phyloP scores from a whole-genome alignment of 306 rosid genomes.

The Castanospermum australe region DNA sequence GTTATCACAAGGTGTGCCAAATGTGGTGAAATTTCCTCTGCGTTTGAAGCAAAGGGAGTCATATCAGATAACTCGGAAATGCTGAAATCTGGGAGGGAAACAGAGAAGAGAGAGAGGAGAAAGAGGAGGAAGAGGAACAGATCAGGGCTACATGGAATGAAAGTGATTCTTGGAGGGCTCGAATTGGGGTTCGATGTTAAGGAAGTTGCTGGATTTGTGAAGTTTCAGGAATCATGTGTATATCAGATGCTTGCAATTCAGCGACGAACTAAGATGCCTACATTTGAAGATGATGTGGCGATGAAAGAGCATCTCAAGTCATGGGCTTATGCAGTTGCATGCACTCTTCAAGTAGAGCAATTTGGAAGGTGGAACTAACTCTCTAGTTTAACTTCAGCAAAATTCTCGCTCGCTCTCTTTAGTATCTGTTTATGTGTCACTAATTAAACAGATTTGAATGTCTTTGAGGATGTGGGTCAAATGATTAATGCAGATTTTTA shows the following conservation, averaged over 20 bases:
- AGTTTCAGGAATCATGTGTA: neutral
- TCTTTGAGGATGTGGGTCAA: neutral
- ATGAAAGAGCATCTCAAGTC: constrained; percentile 75
- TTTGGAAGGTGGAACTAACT: neutral
- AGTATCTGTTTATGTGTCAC: neutral
- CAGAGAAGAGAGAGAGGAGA: constrained; percentile 21
- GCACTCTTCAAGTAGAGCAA: constrained; percentile 43
- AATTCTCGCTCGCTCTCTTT: neutral
- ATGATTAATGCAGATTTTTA: neutral
- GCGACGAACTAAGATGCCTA: constrained; percentile 33
- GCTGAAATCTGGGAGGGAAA: constrained; percentile 14
- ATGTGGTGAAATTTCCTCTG: constrained; percentile 16
- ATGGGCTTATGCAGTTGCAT: constrained; percentile 80
- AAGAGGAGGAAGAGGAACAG: constrained; percentile 21
- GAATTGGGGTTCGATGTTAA: constrained; percentile 28
- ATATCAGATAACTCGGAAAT: neutral
- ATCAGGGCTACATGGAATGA: neutral
- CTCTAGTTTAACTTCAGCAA: neutral
- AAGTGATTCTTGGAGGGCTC: constrained; percentile 31
- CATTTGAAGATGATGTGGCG: constrained; percentile 49
- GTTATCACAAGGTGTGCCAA: neutral
- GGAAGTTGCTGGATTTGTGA: neutral
- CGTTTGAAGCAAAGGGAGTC: neutral
- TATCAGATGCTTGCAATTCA: neutral
- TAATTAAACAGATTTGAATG: neutral